Conservation (phyloP, 2,329 filamentous ascomycete species). For the Colletotrichum orchidophilum region DNA sequence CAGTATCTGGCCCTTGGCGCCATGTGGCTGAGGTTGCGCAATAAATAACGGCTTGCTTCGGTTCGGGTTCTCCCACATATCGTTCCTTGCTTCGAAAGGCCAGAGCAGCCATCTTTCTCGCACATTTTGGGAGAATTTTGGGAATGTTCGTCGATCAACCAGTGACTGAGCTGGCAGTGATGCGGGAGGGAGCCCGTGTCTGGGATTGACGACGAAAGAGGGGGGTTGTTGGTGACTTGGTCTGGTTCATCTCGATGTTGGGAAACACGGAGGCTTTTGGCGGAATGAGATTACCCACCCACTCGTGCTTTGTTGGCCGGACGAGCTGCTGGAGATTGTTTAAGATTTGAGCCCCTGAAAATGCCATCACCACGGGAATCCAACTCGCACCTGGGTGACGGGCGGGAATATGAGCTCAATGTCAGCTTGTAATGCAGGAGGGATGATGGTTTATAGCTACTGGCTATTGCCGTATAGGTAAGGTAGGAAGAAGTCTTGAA, state of each 20-base stretch:
- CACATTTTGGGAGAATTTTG: not conserved
- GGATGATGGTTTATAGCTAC: not conserved
- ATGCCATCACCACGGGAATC: conserved; percentile 18
- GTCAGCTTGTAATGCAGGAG: not conserved
- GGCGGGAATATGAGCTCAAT: not conserved
- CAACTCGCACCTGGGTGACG: not conserved
- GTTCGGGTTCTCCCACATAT: not conserved
- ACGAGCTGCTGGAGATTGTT: conserved; percentile 24
- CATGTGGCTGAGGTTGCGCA: conserved; percentile 23
- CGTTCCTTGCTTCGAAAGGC: not conserved
- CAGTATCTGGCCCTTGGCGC: conserved; percentile 6
- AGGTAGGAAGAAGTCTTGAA: not conserved
- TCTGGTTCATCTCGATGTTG: conserved; percentile 18
- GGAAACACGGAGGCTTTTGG: conserved; percentile 15
- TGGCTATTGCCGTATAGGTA: not conserved
- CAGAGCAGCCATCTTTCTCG: not conserved
- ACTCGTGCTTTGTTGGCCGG: conserved; percentile 23
- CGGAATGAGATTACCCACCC: conserved; percentile 29
- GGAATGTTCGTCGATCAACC: conserved; percentile 6
- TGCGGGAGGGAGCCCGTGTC: conserved; percentile 4
- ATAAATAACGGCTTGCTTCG: not conserved
- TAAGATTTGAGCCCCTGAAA: conserved; percentile 19
- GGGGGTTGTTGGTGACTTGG: not conserved
- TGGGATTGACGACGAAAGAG: conserved; percentile 15
- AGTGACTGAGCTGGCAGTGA: not conserved